Evolutionary conservation across 305 asterid species (phyloP).

Genomic region (Plantago coronopus): DNA sequence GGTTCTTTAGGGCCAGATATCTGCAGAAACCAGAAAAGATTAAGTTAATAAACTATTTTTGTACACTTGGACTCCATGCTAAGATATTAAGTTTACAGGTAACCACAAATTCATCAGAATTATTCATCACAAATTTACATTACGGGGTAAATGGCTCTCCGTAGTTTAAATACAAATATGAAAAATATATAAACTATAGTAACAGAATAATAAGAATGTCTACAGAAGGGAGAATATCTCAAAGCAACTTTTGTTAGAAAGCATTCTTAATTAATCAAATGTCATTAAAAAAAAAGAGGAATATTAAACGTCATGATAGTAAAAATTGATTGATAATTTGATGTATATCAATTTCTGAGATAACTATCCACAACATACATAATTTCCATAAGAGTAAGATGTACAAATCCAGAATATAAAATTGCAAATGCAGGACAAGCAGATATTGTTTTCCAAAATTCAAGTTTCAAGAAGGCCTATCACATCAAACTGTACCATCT

Average conservation of each 20-base stretch:
- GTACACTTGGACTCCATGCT: slow-evolving; percentile 13
- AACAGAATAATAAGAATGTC: not conserved
- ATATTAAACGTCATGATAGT: not conserved
- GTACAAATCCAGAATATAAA: not conserved
- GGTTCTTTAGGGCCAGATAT: slow-evolving; percentile 90
- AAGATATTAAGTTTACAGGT: slow-evolving; percentile 11
- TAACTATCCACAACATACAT: not conserved
- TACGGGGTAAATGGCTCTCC: not conserved
- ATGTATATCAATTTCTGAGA: not conserved
- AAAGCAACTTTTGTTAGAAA: not conserved
- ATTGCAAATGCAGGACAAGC: too few species aligned
- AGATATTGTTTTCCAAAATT: too few species aligned
- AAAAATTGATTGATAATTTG: too few species aligned
- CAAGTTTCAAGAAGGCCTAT: not conserved
- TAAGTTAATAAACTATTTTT: slow-evolving; percentile 9
- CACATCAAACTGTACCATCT: not conserved
- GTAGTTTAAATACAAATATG: not conserved
- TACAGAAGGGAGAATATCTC: not conserved
- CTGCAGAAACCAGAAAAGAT: slow-evolving; percentile 45
- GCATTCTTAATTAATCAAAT: not conserved
- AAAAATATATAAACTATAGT: not conserved
- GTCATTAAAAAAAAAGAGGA: not conserved
- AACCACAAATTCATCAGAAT: slow-evolving; percentile 2
- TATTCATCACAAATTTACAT: not conserved
- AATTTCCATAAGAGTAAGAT: not conserved